Percentiles rank a stretch among this genome's conserved stretches.
phyloP scores from a whole-genome alignment of 495 filamentous ascomycete species.

The Massariosphaeria phaeospora region DNA sequence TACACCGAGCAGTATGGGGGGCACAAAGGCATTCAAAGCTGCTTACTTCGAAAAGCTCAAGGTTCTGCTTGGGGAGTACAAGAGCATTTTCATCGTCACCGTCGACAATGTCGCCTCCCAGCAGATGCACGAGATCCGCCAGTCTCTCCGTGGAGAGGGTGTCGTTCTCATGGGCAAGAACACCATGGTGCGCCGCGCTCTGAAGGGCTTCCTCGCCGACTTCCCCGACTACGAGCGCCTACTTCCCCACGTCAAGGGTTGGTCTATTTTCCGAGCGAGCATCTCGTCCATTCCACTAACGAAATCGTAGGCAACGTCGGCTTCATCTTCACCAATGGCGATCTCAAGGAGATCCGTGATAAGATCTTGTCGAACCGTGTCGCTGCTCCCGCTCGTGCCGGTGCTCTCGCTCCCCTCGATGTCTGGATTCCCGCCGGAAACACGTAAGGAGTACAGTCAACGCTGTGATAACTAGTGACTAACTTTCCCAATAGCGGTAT shows the following conservation, averaged over 20 bases:
- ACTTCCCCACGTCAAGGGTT: slow-evolving; percentile 85
- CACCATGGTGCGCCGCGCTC: slow-evolving; percentile 97
- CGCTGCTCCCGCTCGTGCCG: slow-evolving; percentile 92
- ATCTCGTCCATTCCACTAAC: slow-evolving; percentile 23
- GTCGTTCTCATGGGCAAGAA: slow-evolving; percentile 99
- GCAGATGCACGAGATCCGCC: slow-evolving; percentile 99
- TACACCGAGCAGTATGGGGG: slow-evolving; percentile 93
- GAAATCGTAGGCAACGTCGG: slow-evolving; percentile 67
- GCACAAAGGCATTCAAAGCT: slow-evolving; percentile 88
- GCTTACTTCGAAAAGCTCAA: slow-evolving; percentile 99
- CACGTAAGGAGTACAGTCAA: slow-evolving; percentile 16
- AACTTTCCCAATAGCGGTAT: slow-evolving; percentile 72
- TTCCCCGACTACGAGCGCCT: slow-evolving; percentile 96
- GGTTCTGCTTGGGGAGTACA: slow-evolving; percentile 66
- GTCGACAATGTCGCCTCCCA: slow-evolving; percentile 72
- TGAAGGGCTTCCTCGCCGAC: slow-evolving; percentile 90
- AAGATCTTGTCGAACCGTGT: slow-evolving; percentile 96
- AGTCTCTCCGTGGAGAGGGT: slow-evolving; percentile 66
- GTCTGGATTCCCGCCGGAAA: slow-evolving; percentile 76
- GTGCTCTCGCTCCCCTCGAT: slow-evolving; percentile 86
- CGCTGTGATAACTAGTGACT: background rate
- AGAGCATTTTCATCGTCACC: slow-evolving; percentile 92
- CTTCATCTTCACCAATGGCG: slow-evolving; percentile 98
- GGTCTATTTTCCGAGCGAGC: slow-evolving; percentile 4
- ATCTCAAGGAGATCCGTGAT: slow-evolving; percentile 84